Evolutionary conservation across 2,329 filamentous ascomycete genomes (phyloP).

Genomic region (Exophiala xenobiotica): DNA sequence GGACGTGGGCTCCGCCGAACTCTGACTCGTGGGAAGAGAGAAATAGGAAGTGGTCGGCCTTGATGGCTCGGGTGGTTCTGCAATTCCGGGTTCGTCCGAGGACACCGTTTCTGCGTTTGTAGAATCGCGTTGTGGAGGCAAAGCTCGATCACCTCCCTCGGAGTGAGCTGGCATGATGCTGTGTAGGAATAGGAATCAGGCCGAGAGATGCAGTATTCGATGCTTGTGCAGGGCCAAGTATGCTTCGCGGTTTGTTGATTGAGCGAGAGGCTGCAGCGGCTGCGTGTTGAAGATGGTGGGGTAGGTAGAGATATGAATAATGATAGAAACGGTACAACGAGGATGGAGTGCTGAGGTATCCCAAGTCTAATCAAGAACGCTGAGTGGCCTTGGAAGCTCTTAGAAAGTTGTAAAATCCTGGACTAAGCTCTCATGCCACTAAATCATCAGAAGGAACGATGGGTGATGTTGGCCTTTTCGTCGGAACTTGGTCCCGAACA

Average conservation of each 20-base stretch:
- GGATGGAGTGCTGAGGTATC: background rate
- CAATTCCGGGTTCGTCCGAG: slow-evolving; percentile 4
- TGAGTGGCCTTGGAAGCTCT: slow-evolving; percentile 3
- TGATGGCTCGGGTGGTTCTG: slow-evolving; percentile 38
- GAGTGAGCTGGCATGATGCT: background rate
- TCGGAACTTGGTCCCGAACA: background rate
- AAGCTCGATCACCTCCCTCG: background rate
- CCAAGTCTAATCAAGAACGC: too few species aligned
- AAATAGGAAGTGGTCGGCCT: slow-evolving; percentile 23
- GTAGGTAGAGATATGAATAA: slow-evolving; percentile 2
- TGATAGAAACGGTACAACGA: background rate
- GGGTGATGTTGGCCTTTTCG: background rate
- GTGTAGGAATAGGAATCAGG: background rate
- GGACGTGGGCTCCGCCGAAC: slow-evolving; percentile 22
- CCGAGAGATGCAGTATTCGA: background rate
- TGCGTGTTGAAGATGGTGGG: background rate
- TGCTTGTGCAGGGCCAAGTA: too few species aligned
- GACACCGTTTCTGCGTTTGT: slow-evolving; percentile 2
- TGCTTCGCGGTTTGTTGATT: too few species aligned
- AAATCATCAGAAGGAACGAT: slow-evolving; percentile 10
- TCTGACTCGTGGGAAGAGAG: slow-evolving; percentile 24
- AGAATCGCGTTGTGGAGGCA: slow-evolving; percentile 5
- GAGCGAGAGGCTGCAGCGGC: slow-evolving; percentile 1
- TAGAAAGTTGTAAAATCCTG: slow-evolving; percentile 1
- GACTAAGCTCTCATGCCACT: slow-evolving; percentile 2